Percentiles rank a stretch among this genome's conserved stretches.
Conservation (phyloP, 78 protist genomes). For the Isochrysis galbana region DNA sequence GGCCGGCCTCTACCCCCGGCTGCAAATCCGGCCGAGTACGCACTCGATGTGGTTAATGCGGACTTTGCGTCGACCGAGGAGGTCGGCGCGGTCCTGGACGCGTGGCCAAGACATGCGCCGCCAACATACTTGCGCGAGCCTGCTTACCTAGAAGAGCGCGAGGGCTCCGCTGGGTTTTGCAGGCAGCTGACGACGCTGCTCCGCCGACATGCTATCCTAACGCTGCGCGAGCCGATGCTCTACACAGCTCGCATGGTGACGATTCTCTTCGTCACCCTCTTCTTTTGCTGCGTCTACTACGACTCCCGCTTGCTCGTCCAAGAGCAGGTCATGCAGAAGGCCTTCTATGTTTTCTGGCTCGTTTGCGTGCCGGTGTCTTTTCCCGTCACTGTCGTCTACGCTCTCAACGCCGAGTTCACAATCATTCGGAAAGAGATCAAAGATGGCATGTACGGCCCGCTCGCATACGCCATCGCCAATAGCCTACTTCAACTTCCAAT, state of each 20-base stretch:
- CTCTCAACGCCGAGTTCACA: neutral
- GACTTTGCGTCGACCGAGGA: neutral
- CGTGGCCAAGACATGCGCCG: neutral
- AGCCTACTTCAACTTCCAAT: neutral
- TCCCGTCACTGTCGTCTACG: neutral
- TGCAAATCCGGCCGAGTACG: conserved; percentile 18
- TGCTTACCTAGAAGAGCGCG: neutral
- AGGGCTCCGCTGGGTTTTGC: neutral
- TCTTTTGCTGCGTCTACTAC: neutral
- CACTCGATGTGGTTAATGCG: neutral
- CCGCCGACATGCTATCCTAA: neutral
- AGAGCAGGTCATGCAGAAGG: neutral
- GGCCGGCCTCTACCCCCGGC: neutral
- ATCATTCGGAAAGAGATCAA: neutral
- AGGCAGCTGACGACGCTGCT: neutral
- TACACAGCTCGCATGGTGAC: neutral
- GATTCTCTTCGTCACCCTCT: neutral
- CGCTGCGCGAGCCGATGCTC: neutral
- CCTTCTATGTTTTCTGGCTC: neutral
- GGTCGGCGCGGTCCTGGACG: neutral
- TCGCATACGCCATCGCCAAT: neutral
- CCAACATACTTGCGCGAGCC: neutral
- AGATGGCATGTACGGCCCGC: neutral
- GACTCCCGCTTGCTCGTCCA: neutral
- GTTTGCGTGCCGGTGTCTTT: neutral